Percentiles rank a stretch among this genome's conserved stretches.
Evolutionary conservation across 345 rosid species (phyloP).

Genomic region (Eucalyptus leucophloia): DNA sequence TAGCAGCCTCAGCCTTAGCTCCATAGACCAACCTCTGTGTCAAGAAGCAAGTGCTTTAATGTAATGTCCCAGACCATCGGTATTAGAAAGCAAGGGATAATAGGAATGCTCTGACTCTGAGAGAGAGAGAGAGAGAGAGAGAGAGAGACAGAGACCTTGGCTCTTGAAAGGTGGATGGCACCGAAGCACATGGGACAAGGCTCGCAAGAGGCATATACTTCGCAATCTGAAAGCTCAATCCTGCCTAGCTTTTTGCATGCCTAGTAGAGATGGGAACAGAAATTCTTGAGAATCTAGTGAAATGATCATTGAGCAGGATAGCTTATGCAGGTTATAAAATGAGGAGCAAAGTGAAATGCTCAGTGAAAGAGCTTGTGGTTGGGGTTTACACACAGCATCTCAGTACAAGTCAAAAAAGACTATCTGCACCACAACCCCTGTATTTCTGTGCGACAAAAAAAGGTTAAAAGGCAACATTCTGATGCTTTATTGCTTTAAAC

Average conservation of each 20-base stretch:
- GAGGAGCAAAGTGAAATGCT: background rate
- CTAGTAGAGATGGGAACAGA: conserved; percentile 1
- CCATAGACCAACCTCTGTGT: conserved; percentile 55
- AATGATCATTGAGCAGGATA: background rate
- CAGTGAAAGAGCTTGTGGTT: background rate
- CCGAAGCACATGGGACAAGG: conserved; percentile 77
- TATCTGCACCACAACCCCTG: background rate
- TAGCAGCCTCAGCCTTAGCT: conserved; percentile 69
- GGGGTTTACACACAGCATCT: background rate
- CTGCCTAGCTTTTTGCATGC: conserved; percentile 52
- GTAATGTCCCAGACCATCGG: background rate
- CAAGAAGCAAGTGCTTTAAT: background rate
- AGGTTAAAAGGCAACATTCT: background rate
- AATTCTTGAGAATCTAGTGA: background rate
- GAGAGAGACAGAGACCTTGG: conserved; percentile 18
- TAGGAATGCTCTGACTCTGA: too few relatives aligned
- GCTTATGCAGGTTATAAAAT: background rate
- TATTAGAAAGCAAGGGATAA: background rate
- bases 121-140: background rate
- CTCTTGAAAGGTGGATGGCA: conserved; percentile 51
- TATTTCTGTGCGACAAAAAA: background rate
- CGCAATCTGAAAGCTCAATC: conserved; percentile 51
- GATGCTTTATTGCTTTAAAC: background rate
- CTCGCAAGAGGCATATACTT: conserved; percentile 57
- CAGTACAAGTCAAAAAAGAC: background rate